Evolutionary conservation across 2,329 filamentous ascomycete genomes (phyloP), one percentile per base, ranked within the genome.

Genomic region (Madurella fahalii): DNA sequence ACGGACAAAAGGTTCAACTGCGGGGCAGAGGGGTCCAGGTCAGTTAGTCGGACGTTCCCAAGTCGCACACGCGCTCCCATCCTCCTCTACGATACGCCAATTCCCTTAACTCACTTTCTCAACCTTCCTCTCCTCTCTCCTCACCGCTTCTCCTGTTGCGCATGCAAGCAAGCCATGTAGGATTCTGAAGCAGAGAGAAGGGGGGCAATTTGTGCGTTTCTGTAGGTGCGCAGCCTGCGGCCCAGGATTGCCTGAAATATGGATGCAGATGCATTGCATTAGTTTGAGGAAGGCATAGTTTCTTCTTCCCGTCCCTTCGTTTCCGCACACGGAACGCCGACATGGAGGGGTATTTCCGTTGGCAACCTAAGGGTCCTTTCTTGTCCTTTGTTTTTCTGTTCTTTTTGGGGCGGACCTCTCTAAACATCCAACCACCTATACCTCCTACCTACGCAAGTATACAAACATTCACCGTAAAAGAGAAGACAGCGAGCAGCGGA

Each of bases 181-280:
- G 34, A 37, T 37, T 37, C 11, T 37, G 34, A 37, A 37, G 34
- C 34, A 20, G 41, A 45, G 17, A 17, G 13, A 40, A 20, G 32
- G 25, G 9, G 34, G 40, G 4, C 34, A 37, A 37, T 12, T 11
- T 37, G 34, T 9, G 13, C 34, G 11, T 37, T 12, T 15, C 9
- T 37, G 13, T 37, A 15, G 34, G 11, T 37, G 13, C 9, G 13
- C 13, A 37, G 4, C 34, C 34, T 37, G 34, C 34, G 11, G 34
- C 34, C 34, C 34, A 15, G 2, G 11, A 12, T 11, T 37, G 34
- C 34, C 34, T 45, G 48, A 37, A 31, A 37, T 37, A n/a, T 44
- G 32, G 37, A 50, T 56, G 53, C 41, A 17, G 44, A 39, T 52
- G 49, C 53, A 56, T 52, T 52, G 53, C 53, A 56, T 56, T 56